These are phyloP conservation scores for Alternaria novae-zelandiae DNA, from an alignment of 2,329 filamentous ascomycete species.

Conservation along the genomic window DNA sequence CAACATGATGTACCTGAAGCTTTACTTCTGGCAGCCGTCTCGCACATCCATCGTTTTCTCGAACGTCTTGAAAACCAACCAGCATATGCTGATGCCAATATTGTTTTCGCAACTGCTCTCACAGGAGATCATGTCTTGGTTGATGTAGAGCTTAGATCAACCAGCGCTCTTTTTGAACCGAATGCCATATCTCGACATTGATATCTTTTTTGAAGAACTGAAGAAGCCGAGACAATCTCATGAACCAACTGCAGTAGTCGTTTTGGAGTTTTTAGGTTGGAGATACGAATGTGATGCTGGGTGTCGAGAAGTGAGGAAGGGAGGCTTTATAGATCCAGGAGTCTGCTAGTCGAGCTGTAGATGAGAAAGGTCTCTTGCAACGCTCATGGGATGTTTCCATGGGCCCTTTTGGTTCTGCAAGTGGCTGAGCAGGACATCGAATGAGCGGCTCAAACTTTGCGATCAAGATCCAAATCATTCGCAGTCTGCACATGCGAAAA, in stretches of 20 bases:
- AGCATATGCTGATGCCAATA: not conserved
- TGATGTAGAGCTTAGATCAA: not conserved
- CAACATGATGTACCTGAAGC: no score
- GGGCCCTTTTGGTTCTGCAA: not conserved
- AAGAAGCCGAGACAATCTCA: no score
- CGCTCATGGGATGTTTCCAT: not conserved
- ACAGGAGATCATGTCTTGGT: not conserved
- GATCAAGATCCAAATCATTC: no score
- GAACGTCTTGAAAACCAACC: no score
- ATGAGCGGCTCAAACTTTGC: not conserved
- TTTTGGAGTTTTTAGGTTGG: not conserved
- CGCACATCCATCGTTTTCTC: no score
- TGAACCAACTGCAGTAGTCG: no score
- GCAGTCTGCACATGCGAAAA: no score
- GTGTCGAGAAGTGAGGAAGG: not conserved
- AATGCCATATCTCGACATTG: no score
- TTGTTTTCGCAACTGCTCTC: not conserved
- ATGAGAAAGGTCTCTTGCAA: accelerated
- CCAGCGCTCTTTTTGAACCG: not conserved
- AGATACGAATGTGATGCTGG: not conserved
- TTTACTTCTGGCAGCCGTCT: not conserved
- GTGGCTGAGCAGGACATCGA: accelerated
- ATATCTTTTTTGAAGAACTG: no score
- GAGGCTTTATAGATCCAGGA: not conserved
- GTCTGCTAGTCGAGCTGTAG: not conserved